Evolutionary conservation across 768 basidiomycete genomes (phyloP), one percentile per base, ranked within the genome.

Genomic region (Hebeloma cylindrosporum): DNA sequence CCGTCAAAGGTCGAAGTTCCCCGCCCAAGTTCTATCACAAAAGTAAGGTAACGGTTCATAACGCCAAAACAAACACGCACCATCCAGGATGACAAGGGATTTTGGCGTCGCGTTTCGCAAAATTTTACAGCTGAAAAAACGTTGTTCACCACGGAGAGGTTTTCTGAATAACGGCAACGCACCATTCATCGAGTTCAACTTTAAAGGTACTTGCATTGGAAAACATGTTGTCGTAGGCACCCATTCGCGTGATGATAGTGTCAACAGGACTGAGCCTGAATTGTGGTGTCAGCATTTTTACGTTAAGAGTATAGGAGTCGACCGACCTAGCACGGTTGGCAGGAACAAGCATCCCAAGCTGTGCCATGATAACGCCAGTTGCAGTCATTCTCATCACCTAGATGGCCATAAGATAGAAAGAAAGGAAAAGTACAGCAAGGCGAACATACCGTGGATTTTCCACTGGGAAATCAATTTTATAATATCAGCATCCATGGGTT

Each of bases 161-260:
- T n/a, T n/a, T 29, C 27, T 26, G 16, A 21, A 26, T 0, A 16
- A 40, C 26, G 9, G 16, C 3, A 10, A 52, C 65, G 30, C 55
- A 93, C 92, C 92, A 92, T 78, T 99, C 96, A 61, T 98, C 96
- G 45, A 99, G 72, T 62, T 99, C 96, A 16, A 99, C 96, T 63
- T 97, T 96, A 79, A 98, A 99, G 0, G 95, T 97, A 65, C 91
- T 93, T 1, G 93, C 80, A 54, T 91, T 84, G 2, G 88, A 85
- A 64, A 93, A 94, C 88, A 95, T 93, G 60, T 93, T 93, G 59
- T 98, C 95, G 61, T 97, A 96, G 2, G 96, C 96, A 7, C 96
- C 96, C 96, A 98, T 98, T 18, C 95, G 83, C 2, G 96, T 97
- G 47, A 92, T 78, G 52, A 99, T 96, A 9, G 85, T 72, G 60